Evolutionary conservation across 176 grass and related monocot genomes (phyloP), one percentile per base, ranked within the genome.

Genomic region (Raddia guianensis): DNA sequence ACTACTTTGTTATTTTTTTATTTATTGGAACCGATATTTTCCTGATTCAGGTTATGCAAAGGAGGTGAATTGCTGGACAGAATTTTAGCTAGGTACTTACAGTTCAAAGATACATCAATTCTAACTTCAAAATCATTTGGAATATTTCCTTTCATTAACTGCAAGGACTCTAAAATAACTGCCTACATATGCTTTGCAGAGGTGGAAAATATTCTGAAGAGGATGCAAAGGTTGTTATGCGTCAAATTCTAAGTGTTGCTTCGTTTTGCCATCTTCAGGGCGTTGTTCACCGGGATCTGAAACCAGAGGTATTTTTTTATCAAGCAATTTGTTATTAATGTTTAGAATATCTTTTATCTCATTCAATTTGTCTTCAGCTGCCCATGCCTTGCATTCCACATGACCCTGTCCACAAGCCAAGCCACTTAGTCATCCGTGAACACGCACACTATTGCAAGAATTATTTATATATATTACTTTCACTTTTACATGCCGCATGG

Each of bases 241-340:
- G 70, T 46, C 91, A 93, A 85, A 93, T 93, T 75, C 60, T 93
- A 19, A 93, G 78, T 90, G 91, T 88, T 56, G 85, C 84, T 80
- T 84, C 85, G 64, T 93, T 93, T 88, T 93, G 82, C 73, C 91
- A 93, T 82, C 91, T 93, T 86, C 91, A 93, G 50, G 88, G 91
- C 68, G 88, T 90, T 87, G 88, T 93, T 57, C 91, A 93, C 54
- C 85, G 91, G 63, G 91, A 93, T 93, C 63, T 88, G 76, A 93
- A 93, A 74, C 91, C 91, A 80, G 88, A 93, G 88, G 91, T 93
- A 64, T 57, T 16, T 19, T 15, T 55, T 45, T 13, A 46, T 73
- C 1, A 46, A 37, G 40, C 50, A 72, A 82, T 65, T 65, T 2
- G 45, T 18, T 56, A 40, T 5, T 15, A 15, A 40, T 27, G 10